Percentiles rank a stretch among this genome's conserved stretches.
phyloP scores from a whole-genome alignment of 441 rosid genomes.

The Manihot esculenta region DNA sequence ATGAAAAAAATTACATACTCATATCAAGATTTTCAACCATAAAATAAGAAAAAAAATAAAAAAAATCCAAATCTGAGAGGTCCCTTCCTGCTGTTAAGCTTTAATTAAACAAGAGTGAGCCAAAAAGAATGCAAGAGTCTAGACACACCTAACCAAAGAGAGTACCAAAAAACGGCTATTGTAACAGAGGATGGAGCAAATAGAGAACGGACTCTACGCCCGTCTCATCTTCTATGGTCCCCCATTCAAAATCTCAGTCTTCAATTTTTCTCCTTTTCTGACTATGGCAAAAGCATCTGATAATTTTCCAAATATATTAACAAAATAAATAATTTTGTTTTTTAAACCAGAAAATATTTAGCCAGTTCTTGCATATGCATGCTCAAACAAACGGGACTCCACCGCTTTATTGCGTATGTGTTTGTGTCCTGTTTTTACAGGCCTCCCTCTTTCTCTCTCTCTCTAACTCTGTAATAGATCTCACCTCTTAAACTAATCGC shows the following conservation, averaged over 20 bases:
- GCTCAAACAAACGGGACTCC: slow-evolving; percentile 52
- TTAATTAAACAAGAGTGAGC: slow-evolving; percentile 5
- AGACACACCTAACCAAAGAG: not conserved
- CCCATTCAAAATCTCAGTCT: slow-evolving; percentile 24
- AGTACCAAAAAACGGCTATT: slow-evolving; percentile 29
- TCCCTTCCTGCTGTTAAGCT: too few species aligned
- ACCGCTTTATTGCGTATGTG: slow-evolving; percentile 37
- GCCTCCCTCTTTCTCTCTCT: too few species aligned
- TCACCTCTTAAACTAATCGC: slow-evolving; percentile 10
- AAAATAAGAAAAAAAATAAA: not conserved
- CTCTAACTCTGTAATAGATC: slow-evolving; percentile 1
- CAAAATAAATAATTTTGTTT: not conserved
- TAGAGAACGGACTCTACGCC: slow-evolving; percentile 19
- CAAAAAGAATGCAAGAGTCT: not conserved
- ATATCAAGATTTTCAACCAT: not conserved
- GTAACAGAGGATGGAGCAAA: not conserved
- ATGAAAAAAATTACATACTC: too few species aligned
- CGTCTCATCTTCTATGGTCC: slow-evolving; percentile 5
- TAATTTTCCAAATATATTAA: not conserved
- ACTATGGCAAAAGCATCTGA: not conserved
- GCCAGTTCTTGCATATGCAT: slow-evolving; percentile 29
- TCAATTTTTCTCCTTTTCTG: not conserved
- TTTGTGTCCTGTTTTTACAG: slow-evolving; percentile 27
- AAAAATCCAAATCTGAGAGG: not conserved
- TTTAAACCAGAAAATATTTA: not conserved